phyloP scores from a whole-genome alignment of 1,284 basidiomycete species.

The Boletus smithii region DNA sequence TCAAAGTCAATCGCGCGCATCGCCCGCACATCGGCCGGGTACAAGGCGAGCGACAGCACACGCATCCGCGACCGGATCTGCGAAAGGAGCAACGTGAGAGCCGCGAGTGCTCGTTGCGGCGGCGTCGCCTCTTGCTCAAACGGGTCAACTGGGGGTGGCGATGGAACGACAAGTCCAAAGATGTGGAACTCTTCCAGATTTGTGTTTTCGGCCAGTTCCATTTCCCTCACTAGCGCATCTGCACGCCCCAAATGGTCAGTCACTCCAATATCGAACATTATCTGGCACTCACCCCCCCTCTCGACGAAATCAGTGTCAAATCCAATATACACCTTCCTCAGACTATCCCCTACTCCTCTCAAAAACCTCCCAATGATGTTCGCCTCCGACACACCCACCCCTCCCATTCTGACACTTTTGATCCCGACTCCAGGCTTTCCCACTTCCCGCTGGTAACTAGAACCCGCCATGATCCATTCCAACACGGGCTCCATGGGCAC shows the following conservation, averaged over 20 bases:
- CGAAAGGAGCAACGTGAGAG: constrained; percentile 27
- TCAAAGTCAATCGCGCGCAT: constrained; percentile 32
- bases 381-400: constrained; percentile 28
- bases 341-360: constrained; percentile 16
- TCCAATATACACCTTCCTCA: constrained; percentile 30
- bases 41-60: constrained; percentile 29
- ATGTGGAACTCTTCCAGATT: constrained; percentile 31
- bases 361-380: constrained; percentile 28
- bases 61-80: constrained; percentile 31
- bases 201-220: constrained; percentile 26
- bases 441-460: constrained; percentile 9
- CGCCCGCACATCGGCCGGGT: constrained; percentile 32
- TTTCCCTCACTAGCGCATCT: constrained; percentile 29
- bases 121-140: constrained; percentile 16
- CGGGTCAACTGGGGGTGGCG: constrained; percentile 27
- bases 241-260: constrained; percentile 10
- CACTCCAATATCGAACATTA: not conserved
- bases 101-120: constrained; percentile 15
- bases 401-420: constrained; percentile 29
- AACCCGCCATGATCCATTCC: constrained; percentile 29
- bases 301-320: constrained; percentile 33
- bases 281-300: constrained; percentile 27
- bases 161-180: constrained; percentile 34
- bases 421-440: constrained; percentile 14
- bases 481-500: constrained; percentile 23